Evolutionary conservation across 192 early-diverging fungal species (phyloP).

Genomic region (Entomortierella lignicola): DNA sequence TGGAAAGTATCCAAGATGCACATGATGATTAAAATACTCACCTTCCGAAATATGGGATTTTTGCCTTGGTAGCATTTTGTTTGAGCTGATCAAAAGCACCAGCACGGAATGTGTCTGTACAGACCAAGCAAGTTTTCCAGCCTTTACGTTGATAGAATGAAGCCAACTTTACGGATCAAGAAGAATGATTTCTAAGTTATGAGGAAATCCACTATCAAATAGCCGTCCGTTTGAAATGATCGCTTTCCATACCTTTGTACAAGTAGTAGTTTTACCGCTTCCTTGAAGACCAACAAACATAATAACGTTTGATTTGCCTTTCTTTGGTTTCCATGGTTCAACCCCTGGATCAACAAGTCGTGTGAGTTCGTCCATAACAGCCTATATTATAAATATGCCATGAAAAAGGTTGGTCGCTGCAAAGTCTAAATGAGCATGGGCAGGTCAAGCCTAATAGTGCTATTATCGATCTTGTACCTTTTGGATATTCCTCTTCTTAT

Average conservation of each 20-base stretch:
- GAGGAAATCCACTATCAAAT: no score
- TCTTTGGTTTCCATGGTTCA: constrained; percentile 87
- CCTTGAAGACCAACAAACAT: constrained; percentile 99
- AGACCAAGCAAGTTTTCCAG: constrained; percentile 92
- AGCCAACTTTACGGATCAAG: constrained; percentile 65
- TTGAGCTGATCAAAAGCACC: constrained; percentile 99
- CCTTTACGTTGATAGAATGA: constrained; percentile 94
- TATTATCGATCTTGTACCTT: constrained; percentile 55
- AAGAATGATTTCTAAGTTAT: neutral
- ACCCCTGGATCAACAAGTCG: constrained; percentile 88
- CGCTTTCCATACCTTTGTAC: constrained; percentile 76
- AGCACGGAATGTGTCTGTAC: constrained; percentile 97
- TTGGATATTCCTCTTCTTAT: constrained; percentile 90
- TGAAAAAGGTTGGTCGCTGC: no score
- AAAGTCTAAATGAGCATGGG: no score
- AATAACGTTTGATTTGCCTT: constrained; percentile 85
- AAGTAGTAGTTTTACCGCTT: constrained; percentile 95
- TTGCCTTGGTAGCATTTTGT: constrained; percentile 97
- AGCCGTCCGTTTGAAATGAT: no score
- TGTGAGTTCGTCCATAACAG: constrained; percentile 92
- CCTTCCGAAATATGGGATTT: constrained; percentile 95
- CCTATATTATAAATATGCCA: constrained; percentile 35
- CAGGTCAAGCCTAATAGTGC: neutral
- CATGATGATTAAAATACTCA: neutral
- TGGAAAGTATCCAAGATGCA: neutral